phyloP scores from a whole-genome alignment of 2,329 filamentous ascomycete species.

The Monosporascus cannonballus region DNA sequence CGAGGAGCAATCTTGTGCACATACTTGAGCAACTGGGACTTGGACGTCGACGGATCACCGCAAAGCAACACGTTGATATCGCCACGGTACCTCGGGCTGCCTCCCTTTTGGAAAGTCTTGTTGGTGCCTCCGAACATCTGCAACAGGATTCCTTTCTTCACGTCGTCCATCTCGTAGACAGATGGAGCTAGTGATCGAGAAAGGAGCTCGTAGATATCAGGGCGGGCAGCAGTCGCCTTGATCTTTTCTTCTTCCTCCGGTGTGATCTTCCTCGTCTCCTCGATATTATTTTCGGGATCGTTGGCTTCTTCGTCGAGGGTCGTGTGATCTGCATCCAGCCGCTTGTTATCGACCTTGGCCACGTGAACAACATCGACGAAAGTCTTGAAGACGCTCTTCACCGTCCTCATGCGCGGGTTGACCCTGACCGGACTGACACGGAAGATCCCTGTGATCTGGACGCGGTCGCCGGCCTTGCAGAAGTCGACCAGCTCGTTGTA shows the following conservation, averaged over 20 bases:
- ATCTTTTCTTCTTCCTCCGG: constrained; percentile 90
- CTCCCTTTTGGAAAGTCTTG: constrained; percentile 95
- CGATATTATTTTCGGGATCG: constrained; percentile 65
- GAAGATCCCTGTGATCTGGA: constrained; percentile 96
- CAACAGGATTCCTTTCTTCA: constrained; percentile 96
- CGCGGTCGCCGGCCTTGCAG: constrained; percentile 94
- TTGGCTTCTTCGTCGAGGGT: constrained; percentile 78
- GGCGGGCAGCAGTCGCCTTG: constrained; percentile 67
- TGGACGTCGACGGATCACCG: constrained; percentile 92
- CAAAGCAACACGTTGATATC: constrained; percentile 97
- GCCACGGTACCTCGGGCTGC: constrained; percentile 89
- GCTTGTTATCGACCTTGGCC: constrained; percentile 92
- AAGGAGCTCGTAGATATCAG: constrained; percentile 90
- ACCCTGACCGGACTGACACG: constrained; percentile 88
- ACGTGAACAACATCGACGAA: constrained; percentile 94
- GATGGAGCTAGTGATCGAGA: constrained; percentile 88
- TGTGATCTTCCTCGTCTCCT: constrained; percentile 77
- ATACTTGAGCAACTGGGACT: constrained; percentile 90
- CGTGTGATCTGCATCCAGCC: constrained; percentile 83
- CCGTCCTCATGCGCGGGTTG: constrained; percentile 84
- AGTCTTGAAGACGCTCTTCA: constrained; percentile 97
- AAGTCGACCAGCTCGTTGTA: constrained; percentile 97
- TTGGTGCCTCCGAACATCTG: constrained; percentile 97
- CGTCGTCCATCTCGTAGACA: constrained; percentile 96
- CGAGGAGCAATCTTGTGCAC: constrained; percentile 97